A percentile compares a stretch with the other conserved stretches of the same genome.
Conservation (phyloP, 2,329 filamentous ascomycete genomes). For the Colletotrichum sp. region DNA sequence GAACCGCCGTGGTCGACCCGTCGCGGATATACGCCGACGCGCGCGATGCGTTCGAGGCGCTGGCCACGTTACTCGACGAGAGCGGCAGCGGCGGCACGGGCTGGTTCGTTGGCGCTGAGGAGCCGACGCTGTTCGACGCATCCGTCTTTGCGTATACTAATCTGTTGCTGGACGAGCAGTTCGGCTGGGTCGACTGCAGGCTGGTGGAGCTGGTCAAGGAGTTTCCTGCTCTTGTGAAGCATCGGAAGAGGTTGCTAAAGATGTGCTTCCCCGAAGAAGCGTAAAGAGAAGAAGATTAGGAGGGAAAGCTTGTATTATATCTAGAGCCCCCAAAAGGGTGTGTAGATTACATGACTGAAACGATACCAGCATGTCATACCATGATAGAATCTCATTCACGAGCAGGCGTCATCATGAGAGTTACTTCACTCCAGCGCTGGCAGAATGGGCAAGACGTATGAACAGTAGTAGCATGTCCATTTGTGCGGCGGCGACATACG, state of each 20-base stretch:
- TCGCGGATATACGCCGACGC: constrained; percentile 48
- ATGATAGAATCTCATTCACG: not conserved
- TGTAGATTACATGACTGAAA: not conserved
- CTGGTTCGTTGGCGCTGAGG: constrained; percentile 56
- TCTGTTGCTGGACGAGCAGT: constrained; percentile 69
- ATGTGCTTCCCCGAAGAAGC: not conserved
- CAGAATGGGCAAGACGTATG: not conserved
- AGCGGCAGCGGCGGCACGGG: constrained; percentile 22
- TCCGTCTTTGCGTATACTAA: constrained; percentile 90
- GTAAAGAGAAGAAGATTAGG: not conserved
- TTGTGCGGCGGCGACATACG: constrained; percentile 16
- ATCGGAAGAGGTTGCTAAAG: constrained; percentile 37
- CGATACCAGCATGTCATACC: not conserved
- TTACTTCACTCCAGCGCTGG: not conserved
- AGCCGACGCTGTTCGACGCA: constrained; percentile 83
- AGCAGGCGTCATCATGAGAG: not conserved
- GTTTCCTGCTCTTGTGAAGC: constrained; percentile 65
- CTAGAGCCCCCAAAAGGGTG: not conserved
- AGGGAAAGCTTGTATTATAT: not conserved
- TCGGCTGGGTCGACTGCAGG: constrained; percentile 69
- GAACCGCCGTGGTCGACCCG: constrained; percentile 37
- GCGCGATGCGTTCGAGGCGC: constrained; percentile 48
- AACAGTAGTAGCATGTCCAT: not conserved
- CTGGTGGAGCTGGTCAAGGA: constrained; percentile 62
- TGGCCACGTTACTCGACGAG: constrained; percentile 46